These are phyloP conservation scores for Mycosphaerella sp. DNA, from an alignment of 2,329 filamentous ascomycete genomes.

Conservation along the genomic window DNA sequence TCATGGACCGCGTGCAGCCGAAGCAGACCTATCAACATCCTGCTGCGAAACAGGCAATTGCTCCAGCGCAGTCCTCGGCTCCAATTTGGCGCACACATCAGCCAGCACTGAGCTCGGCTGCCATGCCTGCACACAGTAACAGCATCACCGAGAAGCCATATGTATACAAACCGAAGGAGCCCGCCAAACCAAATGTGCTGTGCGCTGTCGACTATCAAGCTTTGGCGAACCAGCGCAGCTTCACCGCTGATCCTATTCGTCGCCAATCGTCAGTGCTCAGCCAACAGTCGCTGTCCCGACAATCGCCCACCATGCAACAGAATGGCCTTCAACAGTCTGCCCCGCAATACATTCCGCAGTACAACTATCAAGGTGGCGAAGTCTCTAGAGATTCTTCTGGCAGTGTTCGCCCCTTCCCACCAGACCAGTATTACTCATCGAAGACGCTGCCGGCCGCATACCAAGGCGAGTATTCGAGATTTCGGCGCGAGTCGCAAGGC, in stretches of 20 bases:
- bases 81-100: constrained; percentile 17
- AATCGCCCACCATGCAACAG: constrained; percentile 5
- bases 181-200: constrained; percentile 23
- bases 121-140: constrained; percentile 13
- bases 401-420: constrained; percentile 30
- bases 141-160: constrained; percentile 31
- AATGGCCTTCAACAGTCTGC: constrained; percentile 2
- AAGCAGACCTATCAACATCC: constrained; percentile 26
- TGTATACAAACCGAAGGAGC: constrained; percentile 35
- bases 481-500: constrained; percentile 30
- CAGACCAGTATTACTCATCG: constrained; percentile 35
- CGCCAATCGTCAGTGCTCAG: constrained; percentile 14
- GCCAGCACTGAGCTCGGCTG: constrained; percentile 10
- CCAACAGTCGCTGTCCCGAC: constrained; percentile 9
- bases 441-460: constrained; percentile 33
- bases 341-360: constrained; percentile 19
- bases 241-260: constrained; percentile 24
- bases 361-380: constrained; percentile 26
- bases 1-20: constrained; percentile 58
- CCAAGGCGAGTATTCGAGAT: constrained; percentile 33
- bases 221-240: constrained; percentile 28
- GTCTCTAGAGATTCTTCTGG: constrained; percentile 21
- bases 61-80: constrained; percentile 19
- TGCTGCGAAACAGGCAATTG: constrained; percentile 21
- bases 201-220: constrained; percentile 29